Base-by-base conservation (phyloP, 192 early-diverging fungal species). In the Backusella psychrophila region DNA sequence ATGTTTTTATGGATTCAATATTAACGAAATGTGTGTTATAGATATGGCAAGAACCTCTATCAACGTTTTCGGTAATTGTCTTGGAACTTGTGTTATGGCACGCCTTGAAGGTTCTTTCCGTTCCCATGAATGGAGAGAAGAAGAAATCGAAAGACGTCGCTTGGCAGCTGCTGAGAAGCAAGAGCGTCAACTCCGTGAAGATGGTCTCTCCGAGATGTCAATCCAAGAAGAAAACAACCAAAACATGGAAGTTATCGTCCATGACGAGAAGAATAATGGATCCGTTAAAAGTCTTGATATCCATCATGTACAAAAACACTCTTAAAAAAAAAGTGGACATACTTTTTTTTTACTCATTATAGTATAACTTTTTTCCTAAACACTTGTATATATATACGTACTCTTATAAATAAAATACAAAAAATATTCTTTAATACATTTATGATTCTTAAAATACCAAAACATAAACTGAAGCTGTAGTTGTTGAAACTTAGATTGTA, bases 11-110 rank as follows among this genome's bases (percentile, higher is more conserved):
- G 42, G 14, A 0, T 17, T 17, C 12, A 5, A 17, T 44, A 17
- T 44, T 44, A 44, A 44, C 15, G 14, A 44, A 17, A 44, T 44
- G 42, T 44, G 42, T 44, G 15, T 44, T 44, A 44, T 44, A 44
- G 92, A 93, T 76, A 93, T 94, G 92, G 87, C 83, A 67, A 79
- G 93, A 19, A 93, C 92, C 1, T 84, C 87, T 15, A 80, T 92
- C 75, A 94, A 94, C 73, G 86, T 93, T 14, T 75, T 90, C 26
- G 93, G 93, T 9, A 94, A 94, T 80, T 91, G 90, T 76, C 82
- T 91, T 26, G 92, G 90, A 9, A 85, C 87, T 8, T 86, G 86
- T 59, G 87, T 91, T 15, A 86, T 94, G 56, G 84, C 93, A 23
- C 81, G 83, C 44, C 88, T 87, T 85, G 93, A 94, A 77, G 91